A percentile compares a stretch with the other conserved stretches of the same genome.
Evolutionary conservation across 495 filamentous ascomycete genomes (phyloP).

Genomic region (Penicillium ucsense): DNA sequence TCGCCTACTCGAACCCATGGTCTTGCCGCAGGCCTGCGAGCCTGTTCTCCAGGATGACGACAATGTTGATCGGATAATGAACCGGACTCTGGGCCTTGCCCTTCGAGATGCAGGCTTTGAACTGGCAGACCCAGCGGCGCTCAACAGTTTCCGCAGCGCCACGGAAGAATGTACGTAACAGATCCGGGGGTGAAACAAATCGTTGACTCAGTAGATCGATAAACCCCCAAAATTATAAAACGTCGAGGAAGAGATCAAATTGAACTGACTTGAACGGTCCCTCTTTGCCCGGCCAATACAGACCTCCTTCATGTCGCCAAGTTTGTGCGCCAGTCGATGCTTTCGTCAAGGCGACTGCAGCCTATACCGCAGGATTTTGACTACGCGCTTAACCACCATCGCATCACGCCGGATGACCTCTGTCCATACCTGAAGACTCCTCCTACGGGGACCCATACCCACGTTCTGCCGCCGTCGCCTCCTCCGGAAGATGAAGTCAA

Average conservation of each 20-base stretch:
- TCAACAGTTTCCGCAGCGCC: conserved; percentile 46
- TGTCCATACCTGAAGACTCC: conserved; percentile 28
- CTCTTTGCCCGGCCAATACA: conserved; percentile 10
- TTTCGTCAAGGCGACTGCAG: conserved; percentile 45
- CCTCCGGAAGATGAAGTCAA: conserved; percentile 33
- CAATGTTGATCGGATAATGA: conserved; percentile 42
- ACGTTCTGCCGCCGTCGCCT: conserved; percentile 35
- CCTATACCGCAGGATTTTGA: conserved; percentile 63
- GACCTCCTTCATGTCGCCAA: conserved; percentile 50
- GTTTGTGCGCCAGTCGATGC: conserved; percentile 52
- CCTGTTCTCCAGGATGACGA: conserved; percentile 30
- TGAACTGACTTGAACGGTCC: conserved; percentile 6
- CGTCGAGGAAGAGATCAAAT: neutral
- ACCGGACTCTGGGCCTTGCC: conserved; percentile 44
- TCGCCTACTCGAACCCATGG: conserved; percentile 29
- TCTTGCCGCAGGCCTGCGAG: conserved; percentile 10
- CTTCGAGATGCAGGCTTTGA: conserved; percentile 49
- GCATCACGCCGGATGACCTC: conserved; percentile 29
- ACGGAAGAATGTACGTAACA: conserved; percentile 53
- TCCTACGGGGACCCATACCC: conserved; percentile 19
- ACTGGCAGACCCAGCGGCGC: conserved; percentile 43
- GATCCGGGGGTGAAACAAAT: neutral
- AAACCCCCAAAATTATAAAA: neutral
- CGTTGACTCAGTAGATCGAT: too few relatives aligned
- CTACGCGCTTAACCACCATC: conserved; percentile 41